Evolutionary conservation across 495 filamentous ascomycete genomes (phyloP), one percentile per base, ranked within the genome.

Genomic region (Trichocladium antarcticum): DNA sequence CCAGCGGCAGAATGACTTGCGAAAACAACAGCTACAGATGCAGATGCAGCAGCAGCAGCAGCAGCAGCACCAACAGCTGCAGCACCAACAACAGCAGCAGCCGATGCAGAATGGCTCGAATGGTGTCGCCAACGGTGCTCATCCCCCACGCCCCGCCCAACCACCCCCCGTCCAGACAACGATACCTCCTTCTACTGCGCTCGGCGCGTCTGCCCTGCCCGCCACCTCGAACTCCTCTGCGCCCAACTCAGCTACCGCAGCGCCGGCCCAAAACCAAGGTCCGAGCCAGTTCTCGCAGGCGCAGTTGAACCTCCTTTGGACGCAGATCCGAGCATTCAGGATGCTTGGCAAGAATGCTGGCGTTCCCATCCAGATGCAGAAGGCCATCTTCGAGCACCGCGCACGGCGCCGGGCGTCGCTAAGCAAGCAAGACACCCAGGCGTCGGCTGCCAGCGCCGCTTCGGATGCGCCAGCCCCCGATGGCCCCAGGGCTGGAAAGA

Each of bases 271-370:
- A 32, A 34, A 44, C 6, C 49, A 51, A 34, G 40, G 36, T 39
- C 12, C 31, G 12, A 57, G 61, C 14, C 71, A 73, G 29, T 89
- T 92, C 57, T 78, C 83, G 5, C 63, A 74, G 2, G 78, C 85
- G 38, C 88, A 95, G 56, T 65, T 93, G 32, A 68, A 70, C 22
- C 78, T 78, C 1, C 73, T 93, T 8, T 73, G 82, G 29, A 79
- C 80, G 38, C 89, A 95, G 60, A 90, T 94, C 37, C 65, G 77
- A 53, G 85, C 86, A 6, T 93, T 94, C 69, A 86, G 87, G 64
- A 70, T 81, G 54, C 71, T 95, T 1, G 79, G 82, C 10, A 92
- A 87, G 64, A 92, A 92, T 47, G 70, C 80, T 21, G 78, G 85
- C 0, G 79, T 96, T 14, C 85, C 88, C 1, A 63, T 72, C n/a